Evolutionary conservation across 1,139 yeast species (phyloP), one percentile per base, ranked within the genome.

Genomic region (Candida smagusa): DNA sequence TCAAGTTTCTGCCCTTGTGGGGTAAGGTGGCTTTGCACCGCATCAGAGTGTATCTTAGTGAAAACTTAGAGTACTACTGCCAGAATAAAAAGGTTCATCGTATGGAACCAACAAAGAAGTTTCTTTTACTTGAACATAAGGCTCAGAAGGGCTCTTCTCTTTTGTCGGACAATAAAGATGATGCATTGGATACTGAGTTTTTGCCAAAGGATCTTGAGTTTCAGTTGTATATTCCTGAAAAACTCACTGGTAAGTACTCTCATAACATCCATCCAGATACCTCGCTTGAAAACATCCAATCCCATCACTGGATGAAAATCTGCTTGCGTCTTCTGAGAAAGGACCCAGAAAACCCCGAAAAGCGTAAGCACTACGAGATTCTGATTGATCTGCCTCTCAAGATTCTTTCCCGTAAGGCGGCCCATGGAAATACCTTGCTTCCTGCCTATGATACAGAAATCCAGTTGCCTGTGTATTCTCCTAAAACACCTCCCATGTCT

Each of bases 261-360:
- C 61, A 59, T 33, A 49, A 50, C 19, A 60, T 89, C 31, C 95
- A 86, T 52, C 95, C 96, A 2, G 92, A 90, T 58, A 86, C 96
- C 1, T 78, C 88, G 2, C 82, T 74, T 49, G 77, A 76, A 26
- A 79, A 80, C 49, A 86, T 92, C 46, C 87, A 87, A 59, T 74
- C 90, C 6, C 92, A 86, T 52, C 98, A 92, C 62, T 90, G 97
- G 97, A 79, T 92, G 50, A 92, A 90, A 59, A 76, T 92, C 9
- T 83, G 94, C 44, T 62, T 92, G 37, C 68, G 97, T 36, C 69
- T 92, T 22, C 85, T 95, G 9, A 78, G 76, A 47, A 57, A 69
- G 8, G 80, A 82, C 38, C 74, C 81, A 0, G 77, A 72, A 12
- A 74, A 75, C 37, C 69, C 75, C 1, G 68, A 67, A 33, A 83